Percentiles rank a stretch among this genome's conserved stretches.
phyloP scores from a whole-genome alignment of 1,284 basidiomycete genomes.

The Irpex sp. region DNA sequence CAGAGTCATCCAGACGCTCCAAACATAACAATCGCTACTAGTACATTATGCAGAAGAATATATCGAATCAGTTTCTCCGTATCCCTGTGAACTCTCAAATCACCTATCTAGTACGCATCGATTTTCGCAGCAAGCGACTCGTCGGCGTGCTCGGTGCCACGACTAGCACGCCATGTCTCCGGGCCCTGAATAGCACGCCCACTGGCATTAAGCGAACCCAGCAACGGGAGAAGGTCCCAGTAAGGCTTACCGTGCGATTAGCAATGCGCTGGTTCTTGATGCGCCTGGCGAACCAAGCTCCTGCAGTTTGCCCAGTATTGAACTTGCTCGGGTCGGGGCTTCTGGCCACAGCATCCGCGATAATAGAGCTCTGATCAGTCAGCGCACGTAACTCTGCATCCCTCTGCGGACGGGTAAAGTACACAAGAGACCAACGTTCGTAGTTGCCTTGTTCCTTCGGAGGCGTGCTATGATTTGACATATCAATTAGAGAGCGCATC shows the following conservation, averaged over 20 bases:
- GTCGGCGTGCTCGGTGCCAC: slow-evolving; percentile 25
- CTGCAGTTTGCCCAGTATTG: slow-evolving; percentile 22
- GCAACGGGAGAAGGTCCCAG: no score
- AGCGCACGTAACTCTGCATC: slow-evolving; percentile 21
- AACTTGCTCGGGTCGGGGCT: slow-evolving; percentile 18
- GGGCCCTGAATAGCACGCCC: slow-evolving; percentile 19
- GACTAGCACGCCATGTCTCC: slow-evolving; percentile 27
- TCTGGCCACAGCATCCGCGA: slow-evolving; percentile 23
- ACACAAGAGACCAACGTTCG: slow-evolving; percentile 34
- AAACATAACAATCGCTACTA: no score
- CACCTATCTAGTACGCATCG: neutral
- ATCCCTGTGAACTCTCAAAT: no score
- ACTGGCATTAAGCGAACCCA: no score
- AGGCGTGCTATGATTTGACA: slow-evolving; percentile 21
- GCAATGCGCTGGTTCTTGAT: slow-evolving; percentile 26
- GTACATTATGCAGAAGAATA: no score
- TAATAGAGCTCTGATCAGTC: slow-evolving; percentile 18
- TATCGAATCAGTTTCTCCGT: no score
- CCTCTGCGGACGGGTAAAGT: slow-evolving; percentile 33
- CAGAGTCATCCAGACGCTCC: no score
- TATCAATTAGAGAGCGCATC: neutral
- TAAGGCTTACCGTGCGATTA: slow-evolving; percentile 24
- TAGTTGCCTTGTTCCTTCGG: slow-evolving; percentile 26
- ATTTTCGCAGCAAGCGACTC: slow-evolving; percentile 1
- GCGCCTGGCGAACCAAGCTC: slow-evolving; percentile 28